Conservation (phyloP, 208 protist species). For the Leishmania tarentolae region DNA sequence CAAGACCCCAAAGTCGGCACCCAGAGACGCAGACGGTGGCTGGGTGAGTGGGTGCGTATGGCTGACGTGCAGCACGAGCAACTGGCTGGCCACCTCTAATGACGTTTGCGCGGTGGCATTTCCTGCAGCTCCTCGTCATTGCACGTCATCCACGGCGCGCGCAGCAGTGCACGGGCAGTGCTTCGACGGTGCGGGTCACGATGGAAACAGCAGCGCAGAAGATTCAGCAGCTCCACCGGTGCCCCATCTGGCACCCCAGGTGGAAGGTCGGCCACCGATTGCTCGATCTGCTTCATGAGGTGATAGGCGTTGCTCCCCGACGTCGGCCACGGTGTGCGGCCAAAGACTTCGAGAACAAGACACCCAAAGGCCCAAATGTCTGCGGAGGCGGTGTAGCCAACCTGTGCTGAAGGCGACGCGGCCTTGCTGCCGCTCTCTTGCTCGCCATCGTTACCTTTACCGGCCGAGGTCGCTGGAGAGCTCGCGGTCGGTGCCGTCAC, state of each 20-base stretch:
- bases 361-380: conserved; percentile 91
- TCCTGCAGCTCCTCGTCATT: conserved; percentile 60
- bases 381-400: conserved; percentile 65
- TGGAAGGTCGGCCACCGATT: conserved; percentile 53
- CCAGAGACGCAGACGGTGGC: background rate
- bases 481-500: conserved; percentile 1
- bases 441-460: background rate
- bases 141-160: conserved; percentile 78
- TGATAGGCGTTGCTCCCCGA: conserved; percentile 49
- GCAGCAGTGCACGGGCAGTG: conserved; percentile 60
- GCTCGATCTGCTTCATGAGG: conserved; percentile 76
- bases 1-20: too few species aligned
- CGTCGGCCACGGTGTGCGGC: conserved; percentile 64
- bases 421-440: background rate
- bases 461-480: background rate
- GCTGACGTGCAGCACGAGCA: background rate
- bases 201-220: conserved; percentile 68
- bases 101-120: conserved; percentile 28
- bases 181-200: conserved; percentile 54
- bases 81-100: background rate
- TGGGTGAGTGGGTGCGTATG: background rate
- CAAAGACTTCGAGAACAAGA: conserved; percentile 78
- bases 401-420: background rate
- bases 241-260: conserved; percentile 65
- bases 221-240: conserved; percentile 37